Evolutionary conservation across 768 basidiomycete genomes (phyloP).

Genomic region (Amanita pseudoporphyria): DNA sequence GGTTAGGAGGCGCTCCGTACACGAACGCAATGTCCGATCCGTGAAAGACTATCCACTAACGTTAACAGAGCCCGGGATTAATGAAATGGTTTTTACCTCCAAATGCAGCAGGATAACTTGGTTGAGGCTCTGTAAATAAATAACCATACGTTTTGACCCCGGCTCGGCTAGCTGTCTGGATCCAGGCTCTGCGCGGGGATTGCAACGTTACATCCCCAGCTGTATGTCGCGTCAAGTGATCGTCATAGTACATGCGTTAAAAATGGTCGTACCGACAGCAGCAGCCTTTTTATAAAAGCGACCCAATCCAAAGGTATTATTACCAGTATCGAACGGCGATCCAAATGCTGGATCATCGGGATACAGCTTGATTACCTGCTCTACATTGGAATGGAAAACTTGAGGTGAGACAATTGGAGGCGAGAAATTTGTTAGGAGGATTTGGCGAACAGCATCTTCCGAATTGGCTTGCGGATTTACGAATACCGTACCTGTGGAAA

Average conservation of each 20-base stretch:
- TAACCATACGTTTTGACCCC: conserved; percentile 27
- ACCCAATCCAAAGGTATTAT: conserved; percentile 33
- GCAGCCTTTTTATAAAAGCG: conserved; percentile 28
- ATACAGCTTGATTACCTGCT: conserved; percentile 26
- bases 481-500: background rate
- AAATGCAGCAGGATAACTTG: conserved; percentile 4
- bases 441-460: conserved; percentile 12
- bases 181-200: conserved; percentile 23
- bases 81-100: conserved; percentile 8
- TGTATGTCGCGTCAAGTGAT: background rate
- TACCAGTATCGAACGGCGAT: conserved; percentile 35
- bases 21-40: conserved; percentile 22
- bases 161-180: conserved; percentile 21
- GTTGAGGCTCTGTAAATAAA: conserved; percentile 27
- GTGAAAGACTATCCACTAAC: conserved; percentile 17
- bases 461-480: conserved; percentile 15
- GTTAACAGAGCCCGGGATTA: background rate
- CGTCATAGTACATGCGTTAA: conserved; percentile 8
- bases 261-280: conserved; percentile 15
- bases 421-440: conserved; percentile 16
- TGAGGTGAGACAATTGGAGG: conserved; percentile 16
- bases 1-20: conserved; percentile 16
- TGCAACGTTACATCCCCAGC: conserved; percentile 29
- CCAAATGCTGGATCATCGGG: conserved; percentile 32
- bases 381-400: conserved; percentile 11